Base-by-base conservation (phyloP, 768 basidiomycete species). In the Pleurotus platypus region DNA sequence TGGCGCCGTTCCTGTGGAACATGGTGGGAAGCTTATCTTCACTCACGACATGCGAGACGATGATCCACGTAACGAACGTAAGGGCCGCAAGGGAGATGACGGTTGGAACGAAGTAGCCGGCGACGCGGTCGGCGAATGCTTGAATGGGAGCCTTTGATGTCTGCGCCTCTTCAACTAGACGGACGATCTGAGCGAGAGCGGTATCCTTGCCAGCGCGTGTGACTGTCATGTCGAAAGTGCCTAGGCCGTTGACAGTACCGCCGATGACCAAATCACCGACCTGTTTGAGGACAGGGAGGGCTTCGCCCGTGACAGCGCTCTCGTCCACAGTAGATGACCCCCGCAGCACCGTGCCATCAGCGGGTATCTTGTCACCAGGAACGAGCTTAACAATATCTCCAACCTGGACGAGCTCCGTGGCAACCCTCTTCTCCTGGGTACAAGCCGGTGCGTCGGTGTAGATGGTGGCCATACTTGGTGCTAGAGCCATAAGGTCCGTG, bases 131-230 rank as follows among this genome's bases (percentile, higher is more conserved):
- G 3, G 94, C 94, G 70, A 98, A 97, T 3, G 90, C 92, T 67
- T 99, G 97, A 60, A 99, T 98, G 8, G 97, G 97, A 2, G 97
- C 96, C 70, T 98, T 98, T 57, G 88, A 90, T 2, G 95, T 98
- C 72, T 98, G 97, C 1, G 97, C 97, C 42, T 98, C 94, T 67
- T 98, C 95, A 60, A 99, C 97, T 55, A 98, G 86, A 63, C 86
- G 86, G 58, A 98, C 96, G 61, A 99, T 98, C 73, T 98, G 97
- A 3, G 94, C 84, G 8, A 99, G 81, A 0, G 97, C 94, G 0
- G 97, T 98, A 67, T 99, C 94, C 65, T 93, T 90, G 39, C 97
- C 97, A 3, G 97, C 94, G 11, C 94, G 89, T 1, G 91, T 94
- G 64, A 99, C 94, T 30, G 87, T 72, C 89, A 99, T 94, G 68